A percentile compares a stretch with the other conserved stretches of the same genome.
Conservation (phyloP, 2,329 filamentous ascomycete species). For the Colletotrichum sansevieriae region DNA sequence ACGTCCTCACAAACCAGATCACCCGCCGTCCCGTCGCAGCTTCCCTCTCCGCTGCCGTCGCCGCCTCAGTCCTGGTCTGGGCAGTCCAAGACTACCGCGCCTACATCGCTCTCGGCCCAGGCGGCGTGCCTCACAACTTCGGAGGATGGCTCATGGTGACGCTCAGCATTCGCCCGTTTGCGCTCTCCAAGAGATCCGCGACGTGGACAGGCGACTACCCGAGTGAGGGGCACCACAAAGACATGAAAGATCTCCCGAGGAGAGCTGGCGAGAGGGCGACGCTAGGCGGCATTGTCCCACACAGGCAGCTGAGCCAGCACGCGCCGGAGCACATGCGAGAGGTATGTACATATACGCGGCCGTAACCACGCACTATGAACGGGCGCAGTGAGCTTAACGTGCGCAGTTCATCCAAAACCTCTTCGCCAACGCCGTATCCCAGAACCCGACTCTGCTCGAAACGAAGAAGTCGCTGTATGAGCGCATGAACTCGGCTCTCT, state of each 20-base stretch:
- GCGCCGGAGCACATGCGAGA: conserved; percentile 36
- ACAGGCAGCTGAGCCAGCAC: conserved; percentile 36
- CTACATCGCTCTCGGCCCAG: conserved; percentile 58
- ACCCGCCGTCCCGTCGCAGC: conserved; percentile 2
- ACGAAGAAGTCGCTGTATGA: conserved; percentile 49
- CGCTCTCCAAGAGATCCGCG: conserved; percentile 19
- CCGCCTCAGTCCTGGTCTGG: conserved; percentile 16
- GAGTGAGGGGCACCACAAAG: conserved; percentile 2
- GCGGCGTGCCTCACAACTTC: conserved; percentile 58
- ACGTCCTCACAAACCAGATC: neutral
- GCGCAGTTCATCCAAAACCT: conserved; percentile 27
- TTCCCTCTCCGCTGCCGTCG: conserved; percentile 7
- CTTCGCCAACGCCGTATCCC: conserved; percentile 39
- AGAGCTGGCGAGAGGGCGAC: conserved; percentile 12
- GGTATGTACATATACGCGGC: neutral
- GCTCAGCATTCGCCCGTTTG: conserved; percentile 34
- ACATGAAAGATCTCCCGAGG: conserved; percentile 7
- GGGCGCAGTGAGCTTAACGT: neutral
- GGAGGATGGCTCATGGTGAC: conserved; percentile 54
- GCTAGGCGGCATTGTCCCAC: conserved; percentile 35
- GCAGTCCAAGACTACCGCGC: conserved; percentile 49
- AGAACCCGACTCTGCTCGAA: conserved; percentile 49
- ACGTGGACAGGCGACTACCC: conserved; percentile 34
- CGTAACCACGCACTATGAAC: too few relatives aligned
- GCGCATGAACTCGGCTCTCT: conserved; percentile 49